Evolutionary conservation across 2,329 filamentous ascomycete species (phyloP), one percentile per base, ranked within the genome.

Genomic region (Penicillium griseofulvum): DNA sequence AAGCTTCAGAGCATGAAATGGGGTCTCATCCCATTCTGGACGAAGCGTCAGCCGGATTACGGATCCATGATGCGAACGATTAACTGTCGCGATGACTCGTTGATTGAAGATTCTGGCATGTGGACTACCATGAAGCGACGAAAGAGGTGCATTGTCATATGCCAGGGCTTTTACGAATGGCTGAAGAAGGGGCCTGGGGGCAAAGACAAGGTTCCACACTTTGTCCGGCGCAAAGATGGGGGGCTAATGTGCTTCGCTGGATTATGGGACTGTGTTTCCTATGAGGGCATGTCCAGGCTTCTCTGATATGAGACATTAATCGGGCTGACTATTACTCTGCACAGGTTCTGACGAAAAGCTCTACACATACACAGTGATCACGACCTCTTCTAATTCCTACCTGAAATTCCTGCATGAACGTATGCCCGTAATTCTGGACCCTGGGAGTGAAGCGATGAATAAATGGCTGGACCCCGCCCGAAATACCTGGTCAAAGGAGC

Each of bases 111-210:
- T 9, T 83, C 86, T 5, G 91, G 92, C 11, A 89, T 97, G 86
- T 97, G 94, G 94, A 88, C 84, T 39, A 85, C 83, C 1, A 95
- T 97, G 89, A 97, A 97, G 76, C 85, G 87, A 58, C 84, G 83
- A 63, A 96, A 97, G 75, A 82, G 94, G 29, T 97, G 94, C 71
- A 80, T 97, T 22, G 85, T 97, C 10, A 70, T 96, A 6, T 91
- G 90, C 10, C 88, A 97, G 73, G 94, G 94, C 1, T 99, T 97
- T 74, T 99, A 91, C 68, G 94, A 99, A 74, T 97, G 94, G 94
- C 78, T 95, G 56, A 93, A 93, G 73, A 90, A 87, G 65, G 87
- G 83, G 66, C 51, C 80, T 66, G 81, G 81, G 1, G 82, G 84
- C 7, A 92, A 89, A 63, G 88, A 94, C 51, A 95, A 90, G 74